Conservation (phyloP, 331 rosid genomes). For the Erythrophleum ivorense region DNA sequence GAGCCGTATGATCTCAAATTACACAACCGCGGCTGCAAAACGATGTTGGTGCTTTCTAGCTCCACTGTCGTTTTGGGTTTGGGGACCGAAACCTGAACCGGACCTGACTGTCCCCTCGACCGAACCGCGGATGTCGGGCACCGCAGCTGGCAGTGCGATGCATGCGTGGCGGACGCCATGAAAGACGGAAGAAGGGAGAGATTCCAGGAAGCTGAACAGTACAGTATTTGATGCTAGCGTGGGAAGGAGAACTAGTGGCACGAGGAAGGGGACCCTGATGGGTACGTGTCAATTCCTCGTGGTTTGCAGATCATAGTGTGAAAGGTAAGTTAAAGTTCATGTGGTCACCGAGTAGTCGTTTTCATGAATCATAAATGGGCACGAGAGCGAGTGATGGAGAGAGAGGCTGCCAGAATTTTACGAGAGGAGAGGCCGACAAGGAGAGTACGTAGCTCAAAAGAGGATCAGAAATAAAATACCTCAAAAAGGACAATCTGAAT, state of each 20-base stretch:
- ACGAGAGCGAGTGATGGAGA: background rate
- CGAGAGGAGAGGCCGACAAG: background rate
- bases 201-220: background rate
- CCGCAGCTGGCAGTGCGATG: conserved; percentile 51
- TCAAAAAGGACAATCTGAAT: too few species aligned
- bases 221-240: background rate
- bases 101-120: conserved; percentile 36
- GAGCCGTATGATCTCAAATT: conserved; percentile 83
- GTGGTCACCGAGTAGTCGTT: conserved; percentile 1
- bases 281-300: conserved; percentile 41
- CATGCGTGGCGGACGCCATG: conserved; percentile 57
- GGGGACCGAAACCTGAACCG: conserved; percentile 52
- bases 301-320: background rate
- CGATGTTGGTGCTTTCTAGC: conserved; percentile 54
- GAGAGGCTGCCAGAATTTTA: background rate
- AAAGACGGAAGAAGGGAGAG: conserved; percentile 3
- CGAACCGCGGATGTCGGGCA: conserved; percentile 28
- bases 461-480: background rate
- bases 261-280: conserved; percentile 1
- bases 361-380: background rate
- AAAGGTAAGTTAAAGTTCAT: background rate
- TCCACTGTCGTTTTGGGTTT: conserved; percentile 50
- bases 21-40: conserved; percentile 83
- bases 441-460: background rate
- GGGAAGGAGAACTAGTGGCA: conserved; percentile 9